Conservation (phyloP, 805 yeast genomes). For the Candida endomychidarum region DNA sequence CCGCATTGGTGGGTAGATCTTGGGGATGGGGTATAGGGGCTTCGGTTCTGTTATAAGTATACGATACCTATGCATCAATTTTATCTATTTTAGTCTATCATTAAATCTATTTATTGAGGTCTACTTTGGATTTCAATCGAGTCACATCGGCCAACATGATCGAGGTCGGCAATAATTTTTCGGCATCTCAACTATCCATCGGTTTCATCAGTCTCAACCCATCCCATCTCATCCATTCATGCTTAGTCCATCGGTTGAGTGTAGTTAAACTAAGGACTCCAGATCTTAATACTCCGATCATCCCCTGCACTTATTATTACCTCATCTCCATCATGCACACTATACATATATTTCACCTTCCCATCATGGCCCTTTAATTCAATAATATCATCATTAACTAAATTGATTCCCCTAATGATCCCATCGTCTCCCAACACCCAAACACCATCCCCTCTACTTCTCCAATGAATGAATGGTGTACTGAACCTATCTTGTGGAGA, state of each 20-base stretch:
- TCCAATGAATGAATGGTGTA: slow-evolving; percentile 48
- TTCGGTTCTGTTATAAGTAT: too few species aligned
- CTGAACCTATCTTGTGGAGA: slow-evolving; percentile 73
- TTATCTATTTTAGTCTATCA: too few species aligned
- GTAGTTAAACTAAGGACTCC: slow-evolving; percentile 17
- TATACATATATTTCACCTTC: slow-evolving; percentile 45
- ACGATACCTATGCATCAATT: too few species aligned
- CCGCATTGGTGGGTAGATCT: neutral
- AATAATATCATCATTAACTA: slow-evolving; percentile 36
- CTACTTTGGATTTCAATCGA: too few species aligned
- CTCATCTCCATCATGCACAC: slow-evolving; percentile 24
- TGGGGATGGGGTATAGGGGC: too few species aligned
- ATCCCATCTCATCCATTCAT: too few species aligned
- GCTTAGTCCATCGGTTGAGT: too few species aligned
- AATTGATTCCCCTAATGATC: slow-evolving; percentile 55
- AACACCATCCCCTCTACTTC: slow-evolving; percentile 47
- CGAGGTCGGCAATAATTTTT: too few species aligned
- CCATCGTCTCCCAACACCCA: slow-evolving; percentile 78
- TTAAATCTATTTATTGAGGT: too few species aligned
- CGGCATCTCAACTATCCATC: too few species aligned
- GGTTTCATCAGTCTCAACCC: too few species aligned
- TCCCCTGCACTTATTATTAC: slow-evolving; percentile 50
- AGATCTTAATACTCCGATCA: slow-evolving; percentile 23
- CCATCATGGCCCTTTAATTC: slow-evolving; percentile 43
- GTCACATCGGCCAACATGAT: too few species aligned